A percentile compares a stretch with the other conserved stretches of the same genome.
phyloP scores from a whole-genome alignment of 192 early-diverging fungal species.

The Umbelopsis vinacea region DNA sequence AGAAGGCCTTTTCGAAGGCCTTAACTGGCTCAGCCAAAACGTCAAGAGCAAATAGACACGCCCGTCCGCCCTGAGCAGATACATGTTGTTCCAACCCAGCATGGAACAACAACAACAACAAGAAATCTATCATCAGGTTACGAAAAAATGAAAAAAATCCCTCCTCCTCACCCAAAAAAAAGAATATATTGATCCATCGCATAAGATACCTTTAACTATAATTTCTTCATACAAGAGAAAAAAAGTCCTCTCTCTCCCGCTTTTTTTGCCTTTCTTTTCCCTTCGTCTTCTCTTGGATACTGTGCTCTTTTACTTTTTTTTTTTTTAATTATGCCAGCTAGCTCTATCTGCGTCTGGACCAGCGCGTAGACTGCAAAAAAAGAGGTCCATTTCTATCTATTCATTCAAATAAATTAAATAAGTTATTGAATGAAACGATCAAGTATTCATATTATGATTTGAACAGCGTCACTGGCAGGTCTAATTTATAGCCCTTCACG shows the following conservation, averaged over 20 bases:
- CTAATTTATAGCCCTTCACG: background rate
- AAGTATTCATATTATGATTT: background rate
- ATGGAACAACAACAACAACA: background rate
- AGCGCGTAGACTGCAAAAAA: background rate
- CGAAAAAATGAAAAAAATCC: background rate
- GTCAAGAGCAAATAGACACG: slow-evolving; percentile 34
- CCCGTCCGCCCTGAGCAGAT: background rate
- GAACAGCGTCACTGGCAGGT: no score
- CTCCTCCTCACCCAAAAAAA: background rate
- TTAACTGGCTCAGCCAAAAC: slow-evolving; percentile 88
- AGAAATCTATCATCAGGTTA: background rate
- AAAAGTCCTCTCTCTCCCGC: background rate
- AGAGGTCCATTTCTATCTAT: background rate
- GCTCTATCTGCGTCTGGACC: background rate
- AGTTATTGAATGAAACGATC: background rate
- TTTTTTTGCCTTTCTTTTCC: background rate
- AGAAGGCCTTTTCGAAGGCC: slow-evolving; percentile 83
- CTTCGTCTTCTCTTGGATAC: background rate
- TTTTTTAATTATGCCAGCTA: background rate
- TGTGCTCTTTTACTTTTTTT: slow-evolving; percentile 11
- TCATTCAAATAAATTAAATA: background rate
- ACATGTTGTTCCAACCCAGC: background rate
- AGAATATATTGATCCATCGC: background rate
- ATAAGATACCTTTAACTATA: slow-evolving; percentile 4
- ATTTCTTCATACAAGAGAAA: background rate